Base-by-base conservation (phyloP, 2,329 filamentous ascomycete genomes). In the Aspergillus sp. region DNA sequence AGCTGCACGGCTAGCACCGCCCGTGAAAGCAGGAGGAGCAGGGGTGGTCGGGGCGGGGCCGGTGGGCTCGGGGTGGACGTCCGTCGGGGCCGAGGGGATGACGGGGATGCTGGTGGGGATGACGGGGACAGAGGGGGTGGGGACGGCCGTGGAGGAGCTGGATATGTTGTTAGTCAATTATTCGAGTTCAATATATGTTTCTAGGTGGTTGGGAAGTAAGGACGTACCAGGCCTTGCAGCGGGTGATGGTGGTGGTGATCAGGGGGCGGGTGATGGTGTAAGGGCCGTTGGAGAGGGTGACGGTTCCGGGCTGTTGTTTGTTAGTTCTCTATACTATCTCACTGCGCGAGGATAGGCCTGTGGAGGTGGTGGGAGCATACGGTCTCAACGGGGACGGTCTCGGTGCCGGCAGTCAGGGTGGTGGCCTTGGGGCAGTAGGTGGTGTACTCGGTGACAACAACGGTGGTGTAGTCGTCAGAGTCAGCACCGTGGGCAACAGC, bases 371-470 rank as follows among this genome's bases (percentile, higher is more conserved):
- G 2, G 1, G 4, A 25, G 64, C 82, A 63, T 81, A 86, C 85
- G 80, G 84, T 81, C 67, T 87, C 87, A 79, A 92, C 82, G 71
- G 85, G 89, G 84, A 90, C 91, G 79, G 88, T 91, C 76, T 84
- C 82, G 79, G 79, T 81, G 75, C 83, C 85, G 80, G 89, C 82
- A 72, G 84, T 85, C 78, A 91, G 79, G 70, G 81, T 77, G 70
- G 89, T 91, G 67, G 89, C 77, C 68, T 74, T 82, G 23, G 90
- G 89, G 87, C 90, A 92, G 86, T 84, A 91, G 74, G 89, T 92
- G 79, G 85, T 87, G 82, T 86, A 86, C 61, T 81, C 78, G 61
- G 86, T 87, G 67, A 91, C 85, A 68, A 87, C 81, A 83, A 89
- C 86, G 69, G 88, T 91, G 79, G 83, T 83, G 57, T 57, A 60